Evolutionary conservation across 257 asterid species (phyloP).

Genomic region (Salvia splendens): DNA sequence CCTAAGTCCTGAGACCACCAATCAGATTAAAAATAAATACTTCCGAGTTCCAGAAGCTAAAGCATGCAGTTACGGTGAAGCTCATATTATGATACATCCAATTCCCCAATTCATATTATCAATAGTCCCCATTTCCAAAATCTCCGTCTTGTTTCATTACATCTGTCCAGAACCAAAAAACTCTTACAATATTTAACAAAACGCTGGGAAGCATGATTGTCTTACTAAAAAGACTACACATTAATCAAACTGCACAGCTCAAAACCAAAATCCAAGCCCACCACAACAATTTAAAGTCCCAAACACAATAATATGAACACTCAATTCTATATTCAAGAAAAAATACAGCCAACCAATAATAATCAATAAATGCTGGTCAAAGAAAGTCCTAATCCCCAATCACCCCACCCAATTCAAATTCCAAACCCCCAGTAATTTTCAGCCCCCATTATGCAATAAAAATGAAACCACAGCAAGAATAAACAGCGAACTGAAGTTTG

Average conservation of each 20-base stretch:
- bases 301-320: too few species aligned
- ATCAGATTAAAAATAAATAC: neutral
- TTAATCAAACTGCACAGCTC: slow-evolving; percentile 18
- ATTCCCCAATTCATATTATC: neutral
- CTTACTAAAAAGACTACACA: neutral
- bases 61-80: neutral
- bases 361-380: too few species aligned
- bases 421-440: slow-evolving; percentile 27
- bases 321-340: too few species aligned
- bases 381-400: slow-evolving; percentile 46
- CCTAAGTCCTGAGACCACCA: slow-evolving; percentile 5
- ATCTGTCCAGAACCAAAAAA: neutral
- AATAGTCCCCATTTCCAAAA: too few species aligned
- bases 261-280: slow-evolving; percentile 1
- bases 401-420: slow-evolving; percentile 28
- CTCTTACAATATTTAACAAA: neutral
- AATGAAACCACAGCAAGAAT: slow-evolving; percentile 6
- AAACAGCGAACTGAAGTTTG: slow-evolving; percentile 27
- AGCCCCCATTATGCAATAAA: neutral
- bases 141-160: too few species aligned
- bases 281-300: too few species aligned
- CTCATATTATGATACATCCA: too few species aligned
- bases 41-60: slow-evolving; percentile 2
- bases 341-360: too few species aligned
- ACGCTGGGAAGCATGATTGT: slow-evolving; percentile 20